Base-by-base conservation (phyloP, 805 yeast genomes). In the Wickerhamomyces mucosus region DNA sequence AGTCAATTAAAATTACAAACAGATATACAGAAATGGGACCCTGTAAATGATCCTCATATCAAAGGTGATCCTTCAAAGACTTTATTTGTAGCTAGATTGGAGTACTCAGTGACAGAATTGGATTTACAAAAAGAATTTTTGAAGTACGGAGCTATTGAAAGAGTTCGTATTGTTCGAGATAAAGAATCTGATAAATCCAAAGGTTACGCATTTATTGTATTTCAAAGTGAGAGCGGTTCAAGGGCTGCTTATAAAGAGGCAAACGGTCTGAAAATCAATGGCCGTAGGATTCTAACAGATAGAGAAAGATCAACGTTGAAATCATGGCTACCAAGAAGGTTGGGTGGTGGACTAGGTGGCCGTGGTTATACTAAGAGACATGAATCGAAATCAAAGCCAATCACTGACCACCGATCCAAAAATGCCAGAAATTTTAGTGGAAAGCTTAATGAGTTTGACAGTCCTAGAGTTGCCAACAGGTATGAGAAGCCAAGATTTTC, bases 261-360 rank as follows among this genome's bases (percentile, higher is more conserved):
- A 24, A 72, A 81, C 22, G 75, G 69, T 1, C 40, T 65, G 30
- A 52, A 51, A n/a, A 49, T 80, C 14, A 61, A 69, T 15, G 71
- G 67, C 7, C 58, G 86, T 28, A 58, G 65, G 5, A 64, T 77
- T 7, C 55, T 79, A n/a, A 81, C 78, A 2, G 94, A 82, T 46
- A 67, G 72, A 28, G 92, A 80, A 48, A 53, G 89, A 36, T 81
- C 85, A 3, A 57, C 92, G 28, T 53, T 73, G 1, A 67, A 70
- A 12, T 69, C 66, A 41, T 82, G 88, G 80, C 67, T 65, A 34
- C 92, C 94, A 1, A 51, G 80, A 43, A 53, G 89, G 36, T 60
- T 89, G 3, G 96, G 95, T 1, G 96, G 96, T 4, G 96, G 96
- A 0, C 55, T 82, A n/a, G 96, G 96, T 4, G 95, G 95, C 2